Conservation (phyloP, 441 rosid genomes). For the Breynia disticha region DNA sequence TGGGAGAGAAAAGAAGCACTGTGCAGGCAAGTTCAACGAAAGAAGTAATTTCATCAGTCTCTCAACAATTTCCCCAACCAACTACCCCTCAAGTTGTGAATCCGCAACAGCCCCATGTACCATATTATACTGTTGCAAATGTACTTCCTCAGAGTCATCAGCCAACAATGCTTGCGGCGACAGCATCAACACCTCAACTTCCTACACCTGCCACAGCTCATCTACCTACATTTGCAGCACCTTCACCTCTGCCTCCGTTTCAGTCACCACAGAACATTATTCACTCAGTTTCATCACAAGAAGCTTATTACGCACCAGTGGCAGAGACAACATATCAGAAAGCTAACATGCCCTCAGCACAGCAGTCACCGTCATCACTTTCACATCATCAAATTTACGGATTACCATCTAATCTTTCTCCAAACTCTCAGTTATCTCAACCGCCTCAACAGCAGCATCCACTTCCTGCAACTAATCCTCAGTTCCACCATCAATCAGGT, state of each 20-base stretch:
- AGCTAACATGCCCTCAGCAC: slow-evolving; percentile 12
- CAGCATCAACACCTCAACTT: slow-evolving; percentile 20
- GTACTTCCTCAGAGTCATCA: slow-evolving; percentile 11
- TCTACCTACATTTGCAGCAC: slow-evolving; percentile 10
- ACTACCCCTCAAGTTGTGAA: slow-evolving; percentile 12
- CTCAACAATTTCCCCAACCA: slow-evolving; percentile 24
- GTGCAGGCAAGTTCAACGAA: slow-evolving; percentile 13
- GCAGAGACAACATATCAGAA: slow-evolving; percentile 19
- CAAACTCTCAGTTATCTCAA: slow-evolving; percentile 7
- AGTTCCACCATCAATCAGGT: slow-evolving; percentile 6
- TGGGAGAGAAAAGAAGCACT: slow-evolving; percentile 20
- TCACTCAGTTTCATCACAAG: slow-evolving; percentile 19
- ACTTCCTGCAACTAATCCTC: slow-evolving; percentile 13
- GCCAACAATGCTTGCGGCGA: slow-evolving; percentile 13
- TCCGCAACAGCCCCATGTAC: slow-evolving; percentile 16
- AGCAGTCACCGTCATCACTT: slow-evolving; percentile 19
- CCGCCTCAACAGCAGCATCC: slow-evolving; percentile 18
- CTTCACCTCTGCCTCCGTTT: slow-evolving; percentile 21
- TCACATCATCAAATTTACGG: slow-evolving; percentile 17
- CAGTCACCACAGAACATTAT: slow-evolving; percentile 14
- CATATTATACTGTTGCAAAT: slow-evolving; percentile 4
- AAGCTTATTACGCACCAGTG: slow-evolving; percentile 16
- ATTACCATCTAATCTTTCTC: slow-evolving; percentile 16
- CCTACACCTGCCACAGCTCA: slow-evolving; percentile 6
- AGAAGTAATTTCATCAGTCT: slow-evolving; percentile 17